phyloP scores from a whole-genome alignment of 2,329 filamentous ascomycete species.

The Trichoderma simmonsii region DNA sequence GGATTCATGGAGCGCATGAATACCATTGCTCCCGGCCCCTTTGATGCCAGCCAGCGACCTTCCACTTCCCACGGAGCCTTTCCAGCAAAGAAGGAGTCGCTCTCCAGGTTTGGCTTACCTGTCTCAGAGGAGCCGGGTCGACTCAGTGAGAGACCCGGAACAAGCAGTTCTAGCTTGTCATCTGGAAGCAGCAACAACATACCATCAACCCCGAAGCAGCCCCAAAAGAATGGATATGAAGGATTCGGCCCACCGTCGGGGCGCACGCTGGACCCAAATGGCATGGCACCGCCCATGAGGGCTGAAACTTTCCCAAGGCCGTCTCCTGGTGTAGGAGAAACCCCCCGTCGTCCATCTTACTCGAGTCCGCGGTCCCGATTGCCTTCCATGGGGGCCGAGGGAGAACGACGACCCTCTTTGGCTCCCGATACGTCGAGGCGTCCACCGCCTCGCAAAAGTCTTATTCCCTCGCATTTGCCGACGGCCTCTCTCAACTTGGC shows the following conservation, averaged over 20 bases:
- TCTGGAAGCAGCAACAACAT: slow-evolving; percentile 26
- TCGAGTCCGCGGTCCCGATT: slow-evolving; percentile 41
- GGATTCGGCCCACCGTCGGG: slow-evolving; percentile 51
- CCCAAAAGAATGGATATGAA: slow-evolving; percentile 54
- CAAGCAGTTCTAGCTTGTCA: slow-evolving; percentile 22
- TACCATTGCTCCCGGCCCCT: slow-evolving; percentile 63
- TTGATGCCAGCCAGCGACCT: slow-evolving; percentile 48
- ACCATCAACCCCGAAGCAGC: slow-evolving; percentile 36
- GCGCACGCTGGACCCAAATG: slow-evolving; percentile 38
- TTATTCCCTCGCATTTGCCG: slow-evolving; percentile 40
- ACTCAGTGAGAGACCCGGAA: slow-evolving; percentile 17
- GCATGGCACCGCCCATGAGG: slow-evolving; percentile 40
- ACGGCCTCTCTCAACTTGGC: slow-evolving; percentile 52
- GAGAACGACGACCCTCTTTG: slow-evolving; percentile 35
- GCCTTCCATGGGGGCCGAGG: slow-evolving; percentile 21
- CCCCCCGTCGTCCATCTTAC: slow-evolving; percentile 46
- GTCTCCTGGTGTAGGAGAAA: slow-evolving; percentile 33
- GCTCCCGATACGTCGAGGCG: slow-evolving; percentile 50
- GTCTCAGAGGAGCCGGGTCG: slow-evolving; percentile 3
- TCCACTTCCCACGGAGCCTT: slow-evolving; percentile 35
- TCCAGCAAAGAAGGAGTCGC: slow-evolving; percentile 31
- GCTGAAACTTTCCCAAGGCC: slow-evolving; percentile 53
- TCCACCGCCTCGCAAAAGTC: slow-evolving; percentile 51
- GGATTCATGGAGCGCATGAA: slow-evolving; percentile 60
- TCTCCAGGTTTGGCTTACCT: slow-evolving; percentile 21